Percentiles rank a stretch among this genome's conserved stretches.
These are phyloP conservation scores for Trichothecium roseum DNA, from an alignment of 2,329 filamentous ascomycete genomes.

Conservation along the genomic window DNA sequence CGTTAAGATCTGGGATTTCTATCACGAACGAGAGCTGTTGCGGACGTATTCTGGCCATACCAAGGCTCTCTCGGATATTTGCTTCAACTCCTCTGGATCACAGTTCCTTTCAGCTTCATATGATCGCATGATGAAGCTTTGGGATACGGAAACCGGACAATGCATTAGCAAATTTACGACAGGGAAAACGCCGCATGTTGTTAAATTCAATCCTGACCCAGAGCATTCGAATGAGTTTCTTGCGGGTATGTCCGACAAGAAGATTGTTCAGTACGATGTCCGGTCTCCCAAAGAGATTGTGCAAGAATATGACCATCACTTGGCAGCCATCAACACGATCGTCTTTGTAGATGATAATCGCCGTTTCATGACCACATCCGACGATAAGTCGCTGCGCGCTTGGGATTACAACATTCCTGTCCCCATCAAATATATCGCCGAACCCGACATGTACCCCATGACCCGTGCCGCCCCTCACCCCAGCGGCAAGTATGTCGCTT, in stretches of 20 bases:
- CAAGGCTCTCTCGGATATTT: conserved; percentile 82
- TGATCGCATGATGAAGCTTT: conserved; percentile 92
- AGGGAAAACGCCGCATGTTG: conserved; percentile 88
- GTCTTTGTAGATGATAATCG: conserved; percentile 91
- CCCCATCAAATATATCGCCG: conserved; percentile 95
- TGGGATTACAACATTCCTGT: conserved; percentile 99
- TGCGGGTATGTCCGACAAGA: conserved; percentile 96
- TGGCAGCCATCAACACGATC: conserved; percentile 96
- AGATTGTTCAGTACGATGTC: conserved; percentile 94
- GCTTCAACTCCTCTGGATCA: conserved; percentile 72
- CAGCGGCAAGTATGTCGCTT: conserved; percentile 85
- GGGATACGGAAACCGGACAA: conserved; percentile 92
- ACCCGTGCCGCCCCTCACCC: conserved; percentile 78
- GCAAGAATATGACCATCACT: conserved; percentile 96
- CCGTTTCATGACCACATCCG: conserved; percentile 94
- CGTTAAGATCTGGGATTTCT: conserved; percentile 90
- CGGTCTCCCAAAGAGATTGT: conserved; percentile 67
- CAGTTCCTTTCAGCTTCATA: conserved; percentile 88
- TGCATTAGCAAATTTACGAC: conserved; percentile 85
- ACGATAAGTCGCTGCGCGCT: conserved; percentile 89
- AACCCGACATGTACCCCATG: conserved; percentile 96
- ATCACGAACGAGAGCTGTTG: conserved; percentile 78
- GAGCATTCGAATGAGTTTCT: conserved; percentile 81
- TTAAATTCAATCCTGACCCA: conserved; percentile 79
- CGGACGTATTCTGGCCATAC: conserved; percentile 86